Conservation (phyloP, 1,139 yeast species). For the Zygosaccharomyces sapae region DNA sequence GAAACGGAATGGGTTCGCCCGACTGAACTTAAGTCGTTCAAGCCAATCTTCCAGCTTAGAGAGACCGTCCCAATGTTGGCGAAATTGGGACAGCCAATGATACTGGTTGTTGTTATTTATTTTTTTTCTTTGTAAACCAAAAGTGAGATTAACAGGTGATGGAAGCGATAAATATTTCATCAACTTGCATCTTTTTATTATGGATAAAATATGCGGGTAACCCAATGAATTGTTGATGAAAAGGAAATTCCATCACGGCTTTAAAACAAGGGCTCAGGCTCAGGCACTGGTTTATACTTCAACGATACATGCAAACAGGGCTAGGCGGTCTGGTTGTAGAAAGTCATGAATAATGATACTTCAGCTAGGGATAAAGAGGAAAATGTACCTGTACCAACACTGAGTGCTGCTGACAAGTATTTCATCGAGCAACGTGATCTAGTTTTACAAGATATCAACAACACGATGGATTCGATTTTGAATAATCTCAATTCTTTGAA, state of each 20-base stretch:
- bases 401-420: conserved; percentile 26
- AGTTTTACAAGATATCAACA: conserved; percentile 33
- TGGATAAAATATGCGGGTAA: conserved; percentile 5
- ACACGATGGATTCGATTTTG: conserved; percentile 47
- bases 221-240: not conserved
- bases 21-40: conserved; percentile 30
- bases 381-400: conserved; percentile 5
- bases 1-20: conserved; percentile 17
- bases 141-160: not conserved
- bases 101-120: conserved; percentile 22
- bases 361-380: conserved; percentile 1
- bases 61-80: conserved; percentile 28
- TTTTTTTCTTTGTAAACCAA: not conserved
- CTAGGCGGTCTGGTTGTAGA: not conserved
- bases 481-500: conserved; percentile 48
- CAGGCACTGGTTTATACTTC: no score
- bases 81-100: conserved; percentile 25
- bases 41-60: conserved; percentile 29
- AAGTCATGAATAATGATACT: conserved; percentile 1
- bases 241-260: not conserved
- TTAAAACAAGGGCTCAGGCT: not conserved
- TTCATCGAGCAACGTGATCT: conserved; percentile 34
- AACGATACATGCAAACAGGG: not conserved
- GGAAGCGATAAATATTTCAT: not conserved
- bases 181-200: not conserved